Evolutionary conservation across 345 rosid genomes (phyloP).

Genomic region (Mallotus nudiflorus): DNA sequence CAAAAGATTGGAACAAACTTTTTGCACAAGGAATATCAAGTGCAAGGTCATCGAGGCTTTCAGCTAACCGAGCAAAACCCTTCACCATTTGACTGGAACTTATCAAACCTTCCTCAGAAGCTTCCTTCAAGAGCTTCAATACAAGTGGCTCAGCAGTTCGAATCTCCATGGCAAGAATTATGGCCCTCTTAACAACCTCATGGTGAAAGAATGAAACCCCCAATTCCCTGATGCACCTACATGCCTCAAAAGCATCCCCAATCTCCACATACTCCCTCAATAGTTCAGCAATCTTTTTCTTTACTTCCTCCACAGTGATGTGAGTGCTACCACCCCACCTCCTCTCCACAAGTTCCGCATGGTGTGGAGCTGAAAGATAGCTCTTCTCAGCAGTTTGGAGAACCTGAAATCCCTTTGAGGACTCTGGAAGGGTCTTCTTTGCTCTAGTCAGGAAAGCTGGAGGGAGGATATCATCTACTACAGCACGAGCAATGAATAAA

Average conservation of each 20-base stretch:
- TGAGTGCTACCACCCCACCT: constrained; percentile 99
- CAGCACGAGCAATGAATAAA: constrained; percentile 88
- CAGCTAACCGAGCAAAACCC: constrained; percentile 80
- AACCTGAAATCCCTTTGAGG: constrained; percentile 81
- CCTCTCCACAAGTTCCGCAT: constrained; percentile 95
- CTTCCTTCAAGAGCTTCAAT: constrained; percentile 77
- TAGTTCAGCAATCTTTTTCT: constrained; percentile 79
- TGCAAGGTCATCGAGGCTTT: constrained; percentile 94
- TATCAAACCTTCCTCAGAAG: constrained; percentile 90
- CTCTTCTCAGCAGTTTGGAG: constrained; percentile 87
- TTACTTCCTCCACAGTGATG: constrained; percentile 86
- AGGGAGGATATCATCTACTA: constrained; percentile 95
- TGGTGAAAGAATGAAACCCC: constrained; percentile 96
- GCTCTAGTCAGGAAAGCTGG: constrained; percentile 84
- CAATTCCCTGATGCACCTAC: constrained; percentile 88
- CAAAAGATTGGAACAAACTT: constrained; percentile 54
- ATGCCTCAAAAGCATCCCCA: constrained; percentile 92
- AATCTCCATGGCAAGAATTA: constrained; percentile 85
- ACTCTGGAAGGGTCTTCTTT: constrained; percentile 68
- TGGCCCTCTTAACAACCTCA: constrained; percentile 96
- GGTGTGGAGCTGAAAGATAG: constrained; percentile 99
- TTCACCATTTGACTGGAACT: constrained; percentile 95
- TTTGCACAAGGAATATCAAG: constrained; percentile 91
- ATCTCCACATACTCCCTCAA: constrained; percentile 83
- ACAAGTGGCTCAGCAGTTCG: constrained; percentile 62